phyloP scores from a whole-genome alignment of 768 basidiomycete species.

The Rhizopogon vesiculosus region DNA sequence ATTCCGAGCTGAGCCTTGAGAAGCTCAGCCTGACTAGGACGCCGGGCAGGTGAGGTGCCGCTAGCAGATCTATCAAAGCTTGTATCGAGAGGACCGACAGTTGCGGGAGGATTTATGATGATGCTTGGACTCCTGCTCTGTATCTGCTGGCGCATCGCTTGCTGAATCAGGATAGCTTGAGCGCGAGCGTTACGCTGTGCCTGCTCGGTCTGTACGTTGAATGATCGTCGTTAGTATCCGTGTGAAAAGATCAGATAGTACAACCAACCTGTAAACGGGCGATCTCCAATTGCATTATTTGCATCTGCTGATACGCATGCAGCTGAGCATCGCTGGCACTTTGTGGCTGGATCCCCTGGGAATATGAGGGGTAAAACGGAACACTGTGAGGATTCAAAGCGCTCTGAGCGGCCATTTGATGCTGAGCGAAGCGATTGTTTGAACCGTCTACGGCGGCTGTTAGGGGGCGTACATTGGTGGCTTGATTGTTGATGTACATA shows the following conservation, averaged over 20 bases:
- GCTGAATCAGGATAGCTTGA: slow-evolving; percentile 66
- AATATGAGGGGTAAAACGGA: slow-evolving; percentile 39
- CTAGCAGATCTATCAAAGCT: slow-evolving; percentile 61
- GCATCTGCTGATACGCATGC: slow-evolving; percentile 67
- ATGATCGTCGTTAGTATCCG: slow-evolving; percentile 1
- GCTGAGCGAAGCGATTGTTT: slow-evolving; percentile 62
- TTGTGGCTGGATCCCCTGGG: slow-evolving; percentile 37
- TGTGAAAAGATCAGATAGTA: background rate
- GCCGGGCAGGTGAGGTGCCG: slow-evolving; percentile 56
- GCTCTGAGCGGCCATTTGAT: slow-evolving; percentile 51
- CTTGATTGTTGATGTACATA: slow-evolving; percentile 44
- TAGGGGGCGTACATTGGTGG: slow-evolving; percentile 42
- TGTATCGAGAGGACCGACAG: slow-evolving; percentile 64
- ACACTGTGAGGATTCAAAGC: slow-evolving; percentile 49
- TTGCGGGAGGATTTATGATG: slow-evolving; percentile 53
- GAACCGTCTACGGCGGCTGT: slow-evolving; percentile 70
- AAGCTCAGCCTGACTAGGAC: slow-evolving; percentile 65
- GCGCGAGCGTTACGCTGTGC: slow-evolving; percentile 58
- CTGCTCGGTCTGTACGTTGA: slow-evolving; percentile 49
- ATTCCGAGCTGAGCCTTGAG: slow-evolving; percentile 57
- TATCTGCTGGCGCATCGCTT: slow-evolving; percentile 47
- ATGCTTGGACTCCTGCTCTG: slow-evolving; percentile 44
- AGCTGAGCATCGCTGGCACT: slow-evolving; percentile 41
- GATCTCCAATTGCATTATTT: slow-evolving; percentile 83
- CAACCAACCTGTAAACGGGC: slow-evolving; percentile 68